Evolutionary conservation across 164 flowering plant genomes (phyloP), one percentile per base, ranked within the genome.

Genomic region (Vitis riparia): DNA sequence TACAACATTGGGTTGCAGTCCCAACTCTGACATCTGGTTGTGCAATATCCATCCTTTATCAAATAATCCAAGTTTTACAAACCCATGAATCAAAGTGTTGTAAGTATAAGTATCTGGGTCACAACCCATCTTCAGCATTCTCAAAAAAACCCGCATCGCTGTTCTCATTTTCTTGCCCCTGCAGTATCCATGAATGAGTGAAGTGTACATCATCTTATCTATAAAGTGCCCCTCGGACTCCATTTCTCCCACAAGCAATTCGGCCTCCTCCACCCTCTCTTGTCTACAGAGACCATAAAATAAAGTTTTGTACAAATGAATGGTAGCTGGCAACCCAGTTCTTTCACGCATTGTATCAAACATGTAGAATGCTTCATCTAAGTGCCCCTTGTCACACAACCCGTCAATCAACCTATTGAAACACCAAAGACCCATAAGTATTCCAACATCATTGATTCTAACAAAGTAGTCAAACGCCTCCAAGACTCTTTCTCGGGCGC

Each of bases 81-180:
- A 85, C 55, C 92, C 92, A 57, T 90, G 68, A 73, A 87, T 83
- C 77, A 90, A 64, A 0, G 87, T 82, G 68, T 84, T 88, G 60
- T 73, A 88, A 29, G 82, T 75, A 68, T 79, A 85, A 51, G 29
- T 59, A 74, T 90, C 95, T 0, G 86, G 86, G n/a, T 78, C 73
- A 67, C 82, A 87, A 16, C 87, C 89, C 60, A 11, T 76, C 69
- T 87, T 82, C 27, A 75, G 75, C 91, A 90, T 90, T 73, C 84
- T 82, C 11, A 77, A 66, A 61, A 82, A 86, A 59, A 88, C 57
- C 59, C 68, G 63, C 76, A 79, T 75, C 11, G 92, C 92, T 80
- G 76, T 81, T 57, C 80, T 78, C 86, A 86, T 79, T 56, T 84
- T 75, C 76, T 74, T 78, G 27, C 72, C 75, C 77, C 75, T 88